phyloP scores from a whole-genome alignment of 1,284 basidiomycete genomes.

The Naganishia sp. region DNA sequence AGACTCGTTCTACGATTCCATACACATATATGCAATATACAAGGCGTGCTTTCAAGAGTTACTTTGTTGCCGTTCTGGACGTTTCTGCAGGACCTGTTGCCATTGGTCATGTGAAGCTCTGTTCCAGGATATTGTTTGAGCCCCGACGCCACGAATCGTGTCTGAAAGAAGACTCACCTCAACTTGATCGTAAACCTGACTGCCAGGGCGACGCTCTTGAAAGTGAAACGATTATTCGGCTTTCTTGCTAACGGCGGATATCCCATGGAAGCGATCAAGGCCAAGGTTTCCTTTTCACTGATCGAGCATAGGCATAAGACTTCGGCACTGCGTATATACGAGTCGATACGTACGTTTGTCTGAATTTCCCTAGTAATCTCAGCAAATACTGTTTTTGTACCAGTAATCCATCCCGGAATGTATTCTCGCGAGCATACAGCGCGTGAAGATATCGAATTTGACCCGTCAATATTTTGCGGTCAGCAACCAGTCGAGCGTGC shows the following conservation, averaged over 20 bases:
- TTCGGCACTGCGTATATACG: constrained; percentile 1
- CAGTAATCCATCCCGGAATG: constrained; percentile 72
- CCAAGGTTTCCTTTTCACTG: constrained; percentile 75
- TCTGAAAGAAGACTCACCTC: constrained; percentile 19
- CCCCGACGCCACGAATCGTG: no score
- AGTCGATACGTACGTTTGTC: constrained; percentile 64
- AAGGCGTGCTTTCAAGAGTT: not conserved
- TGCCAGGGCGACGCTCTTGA: constrained; percentile 32
- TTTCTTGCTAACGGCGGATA: constrained; percentile 56
- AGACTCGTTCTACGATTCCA: no score
- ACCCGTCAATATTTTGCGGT: constrained; percentile 43
- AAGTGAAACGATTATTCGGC: constrained; percentile 1
- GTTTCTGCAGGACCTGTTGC: constrained; percentile 13
- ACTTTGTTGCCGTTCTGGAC: constrained; percentile 12
- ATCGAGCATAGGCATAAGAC: constrained; percentile 13
- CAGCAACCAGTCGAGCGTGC: constrained; percentile 37
- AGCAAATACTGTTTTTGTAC: constrained; percentile 80
- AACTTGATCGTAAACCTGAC: constrained; percentile 27
- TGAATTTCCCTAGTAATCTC: constrained; percentile 58
- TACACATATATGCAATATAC: not conserved
- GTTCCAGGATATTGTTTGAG: no score
- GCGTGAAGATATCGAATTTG: constrained; percentile 89
- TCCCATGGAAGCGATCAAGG: constrained; percentile 74
- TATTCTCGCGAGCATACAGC: constrained; percentile 81
- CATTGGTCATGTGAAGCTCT: constrained; percentile 19